phyloP scores from a whole-genome alignment of 495 filamentous ascomycete genomes.

The Xylaria cubensis region DNA sequence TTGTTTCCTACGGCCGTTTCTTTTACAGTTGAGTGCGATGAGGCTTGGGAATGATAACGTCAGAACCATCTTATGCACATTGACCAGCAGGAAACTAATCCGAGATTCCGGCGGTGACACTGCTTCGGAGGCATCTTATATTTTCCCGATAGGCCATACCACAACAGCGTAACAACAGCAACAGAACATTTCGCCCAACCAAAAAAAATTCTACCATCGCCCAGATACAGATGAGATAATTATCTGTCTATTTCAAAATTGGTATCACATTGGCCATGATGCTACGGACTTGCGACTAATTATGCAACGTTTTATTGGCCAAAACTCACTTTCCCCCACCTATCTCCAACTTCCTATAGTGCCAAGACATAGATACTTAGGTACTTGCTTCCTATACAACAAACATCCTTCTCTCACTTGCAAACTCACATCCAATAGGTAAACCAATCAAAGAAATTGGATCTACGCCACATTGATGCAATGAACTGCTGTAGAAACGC shows the following conservation, averaged over 20 bases:
- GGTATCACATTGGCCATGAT: neutral
- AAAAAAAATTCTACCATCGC: neutral
- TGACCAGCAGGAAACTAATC: slow-evolving; percentile 1
- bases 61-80: neutral
- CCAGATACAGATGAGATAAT: neutral
- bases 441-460: neutral
- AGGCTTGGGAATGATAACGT: neutral
- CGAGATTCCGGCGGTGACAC: slow-evolving; percentile 1
- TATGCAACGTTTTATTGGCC: neutral
- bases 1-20: neutral
- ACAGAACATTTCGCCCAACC: neutral
- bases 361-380: neutral
- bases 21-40: neutral
- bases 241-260: neutral
- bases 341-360: neutral
- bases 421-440: neutral
- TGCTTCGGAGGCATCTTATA: neutral
- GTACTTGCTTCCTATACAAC: neutral
- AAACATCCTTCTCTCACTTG: neutral
- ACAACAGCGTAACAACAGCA: neutral
- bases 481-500: neutral
- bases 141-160: neutral
- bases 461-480: neutral
- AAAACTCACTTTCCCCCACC: neutral
- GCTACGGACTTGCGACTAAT: too few relatives aligned